Base-by-base conservation (phyloP, 1,139 yeast species). In the Kurtzmaniella quercitrusa region DNA sequence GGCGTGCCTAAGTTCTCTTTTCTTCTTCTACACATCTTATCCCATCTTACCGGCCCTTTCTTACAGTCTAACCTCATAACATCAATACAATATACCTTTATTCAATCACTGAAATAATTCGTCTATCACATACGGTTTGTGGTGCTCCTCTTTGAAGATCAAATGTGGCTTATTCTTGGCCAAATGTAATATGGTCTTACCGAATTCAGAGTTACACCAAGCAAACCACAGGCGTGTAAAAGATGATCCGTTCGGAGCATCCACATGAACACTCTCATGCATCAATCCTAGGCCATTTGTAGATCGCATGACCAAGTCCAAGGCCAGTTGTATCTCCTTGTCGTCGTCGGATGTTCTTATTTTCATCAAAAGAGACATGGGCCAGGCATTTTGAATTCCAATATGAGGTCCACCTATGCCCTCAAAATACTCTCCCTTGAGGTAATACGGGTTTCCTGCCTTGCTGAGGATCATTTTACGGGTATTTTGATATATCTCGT, bases 331-430 rank as follows among this genome's bases (percentile, higher is more conserved):
- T 29, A 89, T 87, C 56, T 88, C 96, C 0, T 70, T 70, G 46
- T 87, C 94, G 51, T 84, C 79, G 49, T 82, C 78, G 3, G 84
- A 68, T 0, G 96, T 89, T 50, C 96, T 73, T 16, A 89, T 87
- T 29, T 81, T 77, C 45, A 87, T 73, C 39, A 88, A 63, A 29
- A 85, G 68, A 21, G 93, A 82, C 95, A 89, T 85, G 19, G 96
- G 96, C 96, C 96, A 89, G 0, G 95, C 95, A 57, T 82, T 75
- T 29, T 72, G 68, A 24, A 85, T 75, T 1, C 96, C 96, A 38
- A 88, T 79, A 59, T 89, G 96, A 0, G 96, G 96, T 0, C 96
- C 96, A 0, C 96, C 96, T 47, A 89, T 75, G 0, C 96, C 96
- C 52, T 77, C 74, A 56, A 88, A 85, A 49, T 60, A 62, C 3